Percentiles rank a stretch among this genome's conserved stretches.
phyloP scores from a whole-genome alignment of 192 early-diverging fungal genomes.

The Rhizophagus clarus region DNA sequence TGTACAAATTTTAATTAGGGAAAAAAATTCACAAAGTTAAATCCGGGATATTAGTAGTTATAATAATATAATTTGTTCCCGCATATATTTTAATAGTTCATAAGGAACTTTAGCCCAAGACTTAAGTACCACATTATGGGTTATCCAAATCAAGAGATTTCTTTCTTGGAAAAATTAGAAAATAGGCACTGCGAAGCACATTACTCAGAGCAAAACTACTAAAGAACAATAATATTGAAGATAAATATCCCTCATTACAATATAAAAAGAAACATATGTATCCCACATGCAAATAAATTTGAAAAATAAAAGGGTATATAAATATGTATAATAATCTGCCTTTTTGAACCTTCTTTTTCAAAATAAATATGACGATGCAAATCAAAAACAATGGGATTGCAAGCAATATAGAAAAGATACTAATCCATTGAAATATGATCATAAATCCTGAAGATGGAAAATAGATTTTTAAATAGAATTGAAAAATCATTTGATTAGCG shows the following conservation, averaged over 20 bases:
- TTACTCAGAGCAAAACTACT: slow-evolving; percentile 21
- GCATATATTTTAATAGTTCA: too few species aligned
- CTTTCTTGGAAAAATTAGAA: neutral
- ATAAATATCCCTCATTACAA: slow-evolving; percentile 22
- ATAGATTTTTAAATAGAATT: neutral
- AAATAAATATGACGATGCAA: neutral
- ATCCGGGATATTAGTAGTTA: too few species aligned
- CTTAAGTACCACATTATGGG: too few species aligned
- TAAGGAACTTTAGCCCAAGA: too few species aligned
- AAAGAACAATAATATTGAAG: neutral
- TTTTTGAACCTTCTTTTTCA: neutral
- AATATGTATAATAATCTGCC: neutral
- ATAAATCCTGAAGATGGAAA: slow-evolving; percentile 4
- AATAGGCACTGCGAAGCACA: slow-evolving; percentile 2
- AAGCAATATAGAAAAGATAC: slow-evolving; percentile 4
- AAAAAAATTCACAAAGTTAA: too few species aligned
- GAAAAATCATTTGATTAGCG: slow-evolving; percentile 17
- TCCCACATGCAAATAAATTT: slow-evolving; percentile 14
- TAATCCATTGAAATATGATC: slow-evolving; percentile 11
- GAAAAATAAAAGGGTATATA: slow-evolving; percentile 15
- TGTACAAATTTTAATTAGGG: too few species aligned
- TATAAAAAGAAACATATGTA: slow-evolving; percentile 20
- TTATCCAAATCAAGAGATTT: neutral
- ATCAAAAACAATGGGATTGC: neutral
- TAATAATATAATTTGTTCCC: too few species aligned